Conservation (phyloP, 169 alveolate species). For the Perkinsus marinus region DNA sequence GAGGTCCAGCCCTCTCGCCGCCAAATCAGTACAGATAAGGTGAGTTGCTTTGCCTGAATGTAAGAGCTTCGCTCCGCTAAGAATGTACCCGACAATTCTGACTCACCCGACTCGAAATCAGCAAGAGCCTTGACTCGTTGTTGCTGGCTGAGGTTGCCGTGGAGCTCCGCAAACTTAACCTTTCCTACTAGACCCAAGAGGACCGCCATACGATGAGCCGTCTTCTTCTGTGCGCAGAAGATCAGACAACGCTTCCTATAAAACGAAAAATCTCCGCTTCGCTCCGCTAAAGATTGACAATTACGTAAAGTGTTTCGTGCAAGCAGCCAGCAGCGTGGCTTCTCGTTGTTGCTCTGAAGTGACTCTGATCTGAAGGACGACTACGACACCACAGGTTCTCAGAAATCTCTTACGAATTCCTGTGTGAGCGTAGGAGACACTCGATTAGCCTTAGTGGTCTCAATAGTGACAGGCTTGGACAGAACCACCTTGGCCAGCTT, state of each 20-base stretch:
- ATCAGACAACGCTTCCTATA: background rate
- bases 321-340: constrained; percentile 20
- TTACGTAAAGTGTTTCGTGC: constrained; percentile 7
- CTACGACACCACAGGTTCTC: background rate
- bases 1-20: constrained; percentile 83
- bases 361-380: no score
- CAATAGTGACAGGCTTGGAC: constrained; percentile 41
- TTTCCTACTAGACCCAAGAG: constrained; percentile 58
- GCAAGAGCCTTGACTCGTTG: constrained; percentile 42
- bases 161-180: constrained; percentile 76
- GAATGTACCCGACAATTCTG: background rate
- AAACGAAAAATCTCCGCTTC: background rate
- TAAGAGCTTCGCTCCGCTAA: constrained; percentile 9
- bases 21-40: constrained; percentile 76
- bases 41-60: background rate
- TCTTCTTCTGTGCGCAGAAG: constrained; percentile 33
- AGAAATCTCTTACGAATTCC: background rate
- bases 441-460: background rate
- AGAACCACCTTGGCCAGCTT: constrained; percentile 58
- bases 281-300: background rate
- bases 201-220: constrained; percentile 70
- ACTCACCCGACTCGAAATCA: background rate
- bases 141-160: constrained; percentile 80
- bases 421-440: background rate
- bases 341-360: constrained; percentile 1